These are phyloP conservation scores for Serpula lacrymans DNA, from an alignment of 768 basidiomycete genomes.

Conservation along the genomic window DNA sequence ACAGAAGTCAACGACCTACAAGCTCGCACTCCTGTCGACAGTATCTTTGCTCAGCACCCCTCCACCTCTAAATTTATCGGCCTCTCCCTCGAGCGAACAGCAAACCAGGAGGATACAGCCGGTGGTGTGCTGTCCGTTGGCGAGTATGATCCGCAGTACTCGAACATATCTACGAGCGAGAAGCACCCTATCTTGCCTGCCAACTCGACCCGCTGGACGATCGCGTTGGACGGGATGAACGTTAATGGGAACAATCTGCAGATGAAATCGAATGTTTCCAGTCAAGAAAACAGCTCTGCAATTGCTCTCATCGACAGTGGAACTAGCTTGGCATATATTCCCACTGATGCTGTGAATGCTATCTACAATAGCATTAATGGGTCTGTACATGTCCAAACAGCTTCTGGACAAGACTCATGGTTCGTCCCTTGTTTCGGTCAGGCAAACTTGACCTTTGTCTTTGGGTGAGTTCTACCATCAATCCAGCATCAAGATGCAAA, in stretches of 20 bases:
- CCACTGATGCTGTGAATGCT: slow-evolving; percentile 28
- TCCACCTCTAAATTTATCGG: slow-evolving; percentile 37
- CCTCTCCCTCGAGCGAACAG: slow-evolving; percentile 39
- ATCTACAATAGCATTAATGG: slow-evolving; percentile 39
- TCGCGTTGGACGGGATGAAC: slow-evolving; percentile 34
- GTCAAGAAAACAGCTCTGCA: slow-evolving; percentile 26
- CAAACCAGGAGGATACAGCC: slow-evolving; percentile 35
- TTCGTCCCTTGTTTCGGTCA: slow-evolving; percentile 30
- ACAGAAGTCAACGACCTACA: slow-evolving; percentile 13
- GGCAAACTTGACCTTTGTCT: slow-evolving; percentile 25
- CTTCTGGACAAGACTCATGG: slow-evolving; percentile 31
- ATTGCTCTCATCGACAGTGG: slow-evolving; percentile 43
- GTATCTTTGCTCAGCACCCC: slow-evolving; percentile 35
- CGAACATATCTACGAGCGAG: slow-evolving; percentile 25
- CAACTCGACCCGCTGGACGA: slow-evolving; percentile 38
- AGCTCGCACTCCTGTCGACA: slow-evolving; percentile 32
- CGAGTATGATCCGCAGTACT: slow-evolving; percentile 36
- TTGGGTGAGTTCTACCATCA: slow-evolving; percentile 12
- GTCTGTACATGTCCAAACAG: slow-evolving; percentile 30
- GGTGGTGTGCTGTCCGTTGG: slow-evolving; percentile 42
- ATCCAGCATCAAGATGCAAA: not conserved
- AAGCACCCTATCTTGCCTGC: slow-evolving; percentile 32
- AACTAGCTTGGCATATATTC: slow-evolving; percentile 36
- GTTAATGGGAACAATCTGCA: slow-evolving; percentile 27
- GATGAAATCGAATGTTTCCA: slow-evolving; percentile 27